Base-by-base conservation (phyloP, 2,329 filamentous ascomycete species). In the Cyphellophora europaea region DNA sequence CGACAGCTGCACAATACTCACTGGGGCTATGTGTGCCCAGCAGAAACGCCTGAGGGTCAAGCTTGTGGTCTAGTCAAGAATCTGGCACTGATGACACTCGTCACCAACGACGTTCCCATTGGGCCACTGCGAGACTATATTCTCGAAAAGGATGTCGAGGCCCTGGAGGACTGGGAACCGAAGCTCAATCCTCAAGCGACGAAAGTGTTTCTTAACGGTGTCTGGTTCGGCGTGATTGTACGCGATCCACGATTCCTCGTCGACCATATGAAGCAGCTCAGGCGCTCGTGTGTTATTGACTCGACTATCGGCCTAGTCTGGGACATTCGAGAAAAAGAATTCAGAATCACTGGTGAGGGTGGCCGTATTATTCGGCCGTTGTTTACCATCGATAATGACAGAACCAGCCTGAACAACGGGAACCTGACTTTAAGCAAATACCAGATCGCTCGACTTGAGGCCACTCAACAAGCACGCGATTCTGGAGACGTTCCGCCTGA, bases 11-110 rank as follows among this genome's bases (percentile, higher is more conserved):
- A 98, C 69, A 96, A 96, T 61, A 96, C 89, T 5, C 91, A 98
- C 56, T 98, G 91, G 91, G 91, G 91, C 44, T 67, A 96, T 50
- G 89, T 98, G 12, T 98, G 91, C 59, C 91, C 91, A 18, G 89
- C 91, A 18, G 91, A 98, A 59, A 98, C 91, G 11, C 91, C 91
- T 15, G 91, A 98, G 73, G 91, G 91, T 45, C 91, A 98, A 59
- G 91, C 91, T 61, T 98, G 91, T 66, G 91, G 91, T 64, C 69
- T 98, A 45, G 91, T 98, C 61, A 98, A 98, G 71, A 98, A 98
- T 54, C 56, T 98, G 56, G 88, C 91, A 5, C 71, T 98, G 34
- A 96, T 98, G 89, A 96, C 91, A 56, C 95, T 93, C 52, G 88
- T 98, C 54, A 95, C 87, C 52, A 88, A 96, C 32, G 89, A 89